phyloP scores from a whole-genome alignment of 495 filamentous ascomycete genomes.

The Glutinoglossum americanum region DNA sequence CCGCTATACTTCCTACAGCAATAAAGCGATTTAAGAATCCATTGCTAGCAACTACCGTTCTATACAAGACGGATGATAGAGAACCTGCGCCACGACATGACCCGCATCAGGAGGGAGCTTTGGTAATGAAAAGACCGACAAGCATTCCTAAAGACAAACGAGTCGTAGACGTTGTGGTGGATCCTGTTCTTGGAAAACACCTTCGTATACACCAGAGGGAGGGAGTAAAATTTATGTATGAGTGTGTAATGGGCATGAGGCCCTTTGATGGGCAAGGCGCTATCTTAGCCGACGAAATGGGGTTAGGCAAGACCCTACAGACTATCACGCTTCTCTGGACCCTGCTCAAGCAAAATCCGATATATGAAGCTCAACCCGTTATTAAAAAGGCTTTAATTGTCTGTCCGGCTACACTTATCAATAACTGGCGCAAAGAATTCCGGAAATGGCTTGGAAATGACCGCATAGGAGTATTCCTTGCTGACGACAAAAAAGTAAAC shows the following conservation, averaged over 20 bases:
- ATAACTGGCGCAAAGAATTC: constrained; percentile 66
- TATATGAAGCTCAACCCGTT: constrained; percentile 36
- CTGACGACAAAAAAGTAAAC: constrained; percentile 41
- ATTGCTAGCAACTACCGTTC: constrained; percentile 25
- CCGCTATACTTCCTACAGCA: constrained; percentile 8
- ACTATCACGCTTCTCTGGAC: constrained; percentile 67
- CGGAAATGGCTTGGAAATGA: constrained; percentile 65
- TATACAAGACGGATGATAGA: constrained; percentile 22
- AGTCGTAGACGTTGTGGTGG: constrained; percentile 62
- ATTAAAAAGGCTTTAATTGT: constrained; percentile 66
- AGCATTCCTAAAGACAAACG: constrained; percentile 37
- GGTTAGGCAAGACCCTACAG: constrained; percentile 59
- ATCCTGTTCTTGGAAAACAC: constrained; percentile 43
- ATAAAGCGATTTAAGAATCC: constrained; percentile 34
- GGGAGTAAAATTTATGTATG: constrained; percentile 59
- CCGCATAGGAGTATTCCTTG: constrained; percentile 53
- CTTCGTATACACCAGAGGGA: constrained; percentile 58
- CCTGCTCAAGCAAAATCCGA: constrained; percentile 57
- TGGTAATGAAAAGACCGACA: constrained; percentile 47
- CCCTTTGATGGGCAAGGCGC: constrained; percentile 50
- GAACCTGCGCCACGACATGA: constrained; percentile 43
- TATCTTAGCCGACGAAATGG: constrained; percentile 71
- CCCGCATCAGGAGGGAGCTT: constrained; percentile 33
- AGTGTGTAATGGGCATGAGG: constrained; percentile 68
- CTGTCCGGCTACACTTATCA: constrained; percentile 58